Evolutionary conservation across 768 basidiomycete species (phyloP), one percentile per base, ranked within the genome.

Genomic region (Dioszegia hungarica): DNA sequence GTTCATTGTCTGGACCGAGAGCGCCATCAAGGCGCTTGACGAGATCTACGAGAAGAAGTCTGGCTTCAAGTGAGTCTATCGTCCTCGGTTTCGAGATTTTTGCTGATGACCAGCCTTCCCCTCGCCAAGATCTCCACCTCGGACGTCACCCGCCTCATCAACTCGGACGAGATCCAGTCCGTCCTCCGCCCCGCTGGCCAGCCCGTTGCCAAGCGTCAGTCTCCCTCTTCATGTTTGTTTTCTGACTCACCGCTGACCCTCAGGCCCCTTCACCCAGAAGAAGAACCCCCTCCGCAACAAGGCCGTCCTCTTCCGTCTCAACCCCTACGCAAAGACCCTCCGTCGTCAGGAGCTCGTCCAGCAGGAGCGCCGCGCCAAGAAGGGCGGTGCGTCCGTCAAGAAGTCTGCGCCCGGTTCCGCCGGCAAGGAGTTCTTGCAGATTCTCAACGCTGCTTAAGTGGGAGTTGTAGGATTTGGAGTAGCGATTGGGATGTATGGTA

Each of bases 1-100:
- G 62, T 99, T 99, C 81, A 82, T 97, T 77, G 94, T 99, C 82
- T 99, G 95, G 95, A 98, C 95, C 60, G 88, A 94, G 80, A 82
- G 82, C 70, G 95, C 95, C 25, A 95, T 98, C 77, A 82, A 79
- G 51, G 84, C 89, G 63, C 88, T 99, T 55, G 95, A 98, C 77
- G 87, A 90, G 67, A 85, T 98, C 63, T 99, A 88, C 78, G 95
- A 94, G 54, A 97, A 93, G 67, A 76, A 76, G 62, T 71, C 74
- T 62, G 72, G 72, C 56, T 76, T 68, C 69, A 66, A 54, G 60
- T 67, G 53, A 56, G 66, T 64, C 33, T 27, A 20, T 31, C 22
- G 29, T 19, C 14, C 38, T 33, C 14, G 17, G 5, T 36, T 28
- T 19, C 33, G 22, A 38, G 31, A 27, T 19, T 14, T 19, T n/a